Evolutionary conservation across 192 early-diverging fungal species (phyloP).

Genomic region (Podila epicladia): DNA sequence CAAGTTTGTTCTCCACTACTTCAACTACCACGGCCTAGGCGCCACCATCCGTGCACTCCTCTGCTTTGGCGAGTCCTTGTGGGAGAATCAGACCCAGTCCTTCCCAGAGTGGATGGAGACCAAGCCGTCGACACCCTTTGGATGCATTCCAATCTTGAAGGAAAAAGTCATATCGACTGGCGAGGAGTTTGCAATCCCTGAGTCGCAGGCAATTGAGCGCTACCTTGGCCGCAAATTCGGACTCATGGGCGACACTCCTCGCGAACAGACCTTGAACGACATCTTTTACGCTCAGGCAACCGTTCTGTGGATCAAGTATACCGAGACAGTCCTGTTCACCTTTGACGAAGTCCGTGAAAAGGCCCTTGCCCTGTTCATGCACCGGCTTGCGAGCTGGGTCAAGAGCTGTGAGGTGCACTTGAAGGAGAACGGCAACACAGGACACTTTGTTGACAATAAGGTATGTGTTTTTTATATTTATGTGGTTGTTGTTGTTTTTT

Average conservation of each 20-base stretch:
- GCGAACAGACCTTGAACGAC: conserved; percentile 1
- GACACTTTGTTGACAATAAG: conserved; percentile 15
- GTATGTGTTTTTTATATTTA: neutral
- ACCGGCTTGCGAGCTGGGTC: neutral
- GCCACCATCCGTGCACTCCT: conserved; percentile 36
- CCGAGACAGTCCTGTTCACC: neutral
- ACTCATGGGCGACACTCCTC: conserved; percentile 5
- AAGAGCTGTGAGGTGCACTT: conserved; percentile 1
- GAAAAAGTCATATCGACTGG: conserved; percentile 7
- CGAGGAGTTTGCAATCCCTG: neutral
- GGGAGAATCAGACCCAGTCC: conserved; percentile 27
- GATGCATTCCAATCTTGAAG: conserved; percentile 52
- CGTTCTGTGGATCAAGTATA: neutral
- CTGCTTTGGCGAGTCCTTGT: conserved; percentile 43
- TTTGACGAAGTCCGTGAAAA: neutral
- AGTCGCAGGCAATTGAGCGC: neutral
- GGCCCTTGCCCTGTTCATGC: neutral
- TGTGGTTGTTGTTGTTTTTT: neutral
- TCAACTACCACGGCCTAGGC: conserved; percentile 10
- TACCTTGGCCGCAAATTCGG: conserved; percentile 6
- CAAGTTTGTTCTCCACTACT: conserved; percentile 4
- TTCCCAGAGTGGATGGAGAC: conserved; percentile 39
- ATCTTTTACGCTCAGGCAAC: conserved; percentile 2
- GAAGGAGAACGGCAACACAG: conserved; percentile 4
- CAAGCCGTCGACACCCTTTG: conserved; percentile 43